phyloP scores from a whole-genome alignment of 1,284 basidiomycete genomes.

The Heterobasidion annosum region DNA sequence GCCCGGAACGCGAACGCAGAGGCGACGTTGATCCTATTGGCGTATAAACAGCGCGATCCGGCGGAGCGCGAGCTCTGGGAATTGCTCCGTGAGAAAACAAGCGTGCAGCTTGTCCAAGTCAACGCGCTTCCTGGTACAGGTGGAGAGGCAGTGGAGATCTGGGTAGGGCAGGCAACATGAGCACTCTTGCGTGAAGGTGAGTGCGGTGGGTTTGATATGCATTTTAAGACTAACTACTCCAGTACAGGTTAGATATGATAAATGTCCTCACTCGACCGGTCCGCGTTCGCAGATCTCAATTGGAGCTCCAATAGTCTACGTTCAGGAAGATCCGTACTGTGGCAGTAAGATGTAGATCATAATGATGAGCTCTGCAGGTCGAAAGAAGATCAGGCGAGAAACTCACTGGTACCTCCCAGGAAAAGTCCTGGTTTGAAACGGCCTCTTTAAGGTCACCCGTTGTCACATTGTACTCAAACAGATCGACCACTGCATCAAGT shows the following conservation, averaged over 20 bases:
- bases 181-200: too few species aligned
- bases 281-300: too few species aligned
- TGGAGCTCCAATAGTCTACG: too few species aligned
- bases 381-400: not conserved
- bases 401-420: not conserved
- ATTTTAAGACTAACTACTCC: too few species aligned
- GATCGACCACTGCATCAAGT: not conserved
- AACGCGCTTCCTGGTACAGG: conserved; percentile 46
- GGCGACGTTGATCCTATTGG: conserved; percentile 52
- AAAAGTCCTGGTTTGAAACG: not conserved
- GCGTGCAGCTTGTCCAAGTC: conserved; percentile 45
- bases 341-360: not conserved
- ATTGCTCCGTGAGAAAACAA: conserved; percentile 36
- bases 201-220: too few species aligned
- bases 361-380: not conserved
- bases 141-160: conserved; percentile 63
- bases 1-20: too few species aligned
- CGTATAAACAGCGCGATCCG: conserved; percentile 76
- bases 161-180: conserved; percentile 30
- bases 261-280: too few species aligned
- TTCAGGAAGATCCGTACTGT: not conserved
- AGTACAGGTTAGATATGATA: too few species aligned
- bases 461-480: not conserved
- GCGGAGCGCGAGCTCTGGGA: conserved; percentile 69
- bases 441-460: not conserved